Evolutionary conservation across 306 rosid genomes (phyloP).

Genomic region (Casuarina equisetifolia): DNA sequence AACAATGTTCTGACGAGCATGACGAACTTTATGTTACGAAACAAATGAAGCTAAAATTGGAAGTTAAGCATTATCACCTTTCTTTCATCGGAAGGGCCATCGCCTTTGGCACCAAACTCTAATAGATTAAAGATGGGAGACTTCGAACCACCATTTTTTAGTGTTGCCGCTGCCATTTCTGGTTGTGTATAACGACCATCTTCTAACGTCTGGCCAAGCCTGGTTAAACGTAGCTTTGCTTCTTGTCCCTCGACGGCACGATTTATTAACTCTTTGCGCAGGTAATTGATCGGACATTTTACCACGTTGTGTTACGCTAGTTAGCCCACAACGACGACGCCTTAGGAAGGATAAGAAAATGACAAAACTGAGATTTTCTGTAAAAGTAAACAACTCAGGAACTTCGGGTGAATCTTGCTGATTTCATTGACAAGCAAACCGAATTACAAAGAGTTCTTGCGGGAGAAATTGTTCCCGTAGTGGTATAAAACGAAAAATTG

Average conservation of each 20-base stretch:
- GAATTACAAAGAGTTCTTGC: too few relatives aligned
- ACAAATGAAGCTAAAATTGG: not conserved
- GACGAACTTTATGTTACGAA: not conserved
- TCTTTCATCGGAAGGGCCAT: constrained; percentile 69
- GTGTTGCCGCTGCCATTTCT: not conserved
- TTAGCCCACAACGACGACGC: not conserved
- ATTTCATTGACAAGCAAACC: too few relatives aligned
- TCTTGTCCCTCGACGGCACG: constrained; percentile 10
- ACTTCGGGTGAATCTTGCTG: too few relatives aligned
- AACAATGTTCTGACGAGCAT: too few relatives aligned
- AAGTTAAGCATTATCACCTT: constrained; percentile 39
- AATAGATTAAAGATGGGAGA: constrained; percentile 56
- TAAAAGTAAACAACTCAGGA: too few relatives aligned
- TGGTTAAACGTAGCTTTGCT: constrained; percentile 33
- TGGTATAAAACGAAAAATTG: too few relatives aligned
- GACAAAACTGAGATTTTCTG: too few relatives aligned
- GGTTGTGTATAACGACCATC: not conserved
- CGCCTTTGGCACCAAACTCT: constrained; percentile 75
- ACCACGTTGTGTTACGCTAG: not conserved
- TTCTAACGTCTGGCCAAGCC: not conserved
- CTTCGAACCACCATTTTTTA: not conserved
- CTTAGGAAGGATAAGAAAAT: not conserved
- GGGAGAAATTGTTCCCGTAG: too few relatives aligned
- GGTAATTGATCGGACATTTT: not conserved
- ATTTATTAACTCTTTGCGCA: not conserved